Evolutionary conservation across 2,329 filamentous ascomycete genomes (phyloP).

Genomic region (Gnomoniopsis smithogilvyi): DNA sequence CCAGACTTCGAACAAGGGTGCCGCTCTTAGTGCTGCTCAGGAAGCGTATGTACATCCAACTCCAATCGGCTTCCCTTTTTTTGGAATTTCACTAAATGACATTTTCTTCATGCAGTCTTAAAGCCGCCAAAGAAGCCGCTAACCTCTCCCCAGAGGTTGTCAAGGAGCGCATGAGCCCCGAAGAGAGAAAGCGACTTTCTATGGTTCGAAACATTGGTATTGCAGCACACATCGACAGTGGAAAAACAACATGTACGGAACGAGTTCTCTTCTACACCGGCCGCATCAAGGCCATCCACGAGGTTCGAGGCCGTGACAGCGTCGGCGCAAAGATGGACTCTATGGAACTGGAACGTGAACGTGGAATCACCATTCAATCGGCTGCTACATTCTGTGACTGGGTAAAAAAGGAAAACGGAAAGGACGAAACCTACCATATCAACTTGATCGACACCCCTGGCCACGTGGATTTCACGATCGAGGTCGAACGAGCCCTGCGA

Average conservation of each 20-base stretch:
- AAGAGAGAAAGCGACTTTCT: slow-evolving; percentile 74
- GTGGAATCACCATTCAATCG: slow-evolving; percentile 98
- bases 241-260: slow-evolving; percentile 95
- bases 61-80: background rate
- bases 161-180: slow-evolving; percentile 75
- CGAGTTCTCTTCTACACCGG: slow-evolving; percentile 98
- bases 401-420: slow-evolving; percentile 79
- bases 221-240: slow-evolving; percentile 97
- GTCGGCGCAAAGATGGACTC: slow-evolving; percentile 99
- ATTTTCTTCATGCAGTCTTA: slow-evolving; percentile 33
- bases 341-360: slow-evolving; percentile 97
- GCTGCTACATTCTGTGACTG: slow-evolving; percentile 98
- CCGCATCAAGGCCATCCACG: slow-evolving; percentile 94
- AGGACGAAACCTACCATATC: slow-evolving; percentile 91
- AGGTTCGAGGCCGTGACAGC: slow-evolving; percentile 90
- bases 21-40: slow-evolving; percentile 31
- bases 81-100: background rate
- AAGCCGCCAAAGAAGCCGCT: slow-evolving; percentile 52
- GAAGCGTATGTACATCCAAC: slow-evolving; percentile 30
- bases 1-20: slow-evolving; percentile 30
- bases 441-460: slow-evolving; percentile 98
- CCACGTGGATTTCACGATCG: slow-evolving; percentile 98
- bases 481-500: slow-evolving; percentile 91
- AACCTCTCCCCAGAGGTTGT: slow-evolving; percentile 57
- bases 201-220: slow-evolving; percentile 96